Conservation (phyloP, 345 rosid species). For the Physaria fendleri region DNA sequence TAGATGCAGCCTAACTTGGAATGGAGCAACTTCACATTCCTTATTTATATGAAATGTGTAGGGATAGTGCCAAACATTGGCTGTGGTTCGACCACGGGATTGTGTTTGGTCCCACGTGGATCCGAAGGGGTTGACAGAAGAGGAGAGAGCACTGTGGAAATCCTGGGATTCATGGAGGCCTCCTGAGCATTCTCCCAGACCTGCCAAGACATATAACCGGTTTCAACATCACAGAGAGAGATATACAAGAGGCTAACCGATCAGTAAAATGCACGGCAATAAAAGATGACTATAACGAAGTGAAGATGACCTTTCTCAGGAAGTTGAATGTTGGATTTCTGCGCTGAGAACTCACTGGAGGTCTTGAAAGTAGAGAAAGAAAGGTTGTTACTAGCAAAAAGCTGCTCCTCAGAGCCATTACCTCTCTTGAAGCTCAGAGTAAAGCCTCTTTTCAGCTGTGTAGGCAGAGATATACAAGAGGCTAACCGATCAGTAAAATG, state of each 20-base stretch:
- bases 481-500: too few species aligned
- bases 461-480: too few species aligned
- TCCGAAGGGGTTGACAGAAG: slow-evolving; percentile 93
- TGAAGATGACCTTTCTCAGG: slow-evolving; percentile 10
- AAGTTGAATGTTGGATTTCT: slow-evolving; percentile 15
- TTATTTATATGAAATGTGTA: slow-evolving; percentile 16
- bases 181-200: slow-evolving; percentile 46
- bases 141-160: slow-evolving; percentile 96
- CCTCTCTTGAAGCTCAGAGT: slow-evolving; percentile 36
- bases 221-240: background rate
- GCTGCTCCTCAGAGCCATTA: slow-evolving; percentile 37
- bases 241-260: background rate
- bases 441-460: slow-evolving; percentile 38
- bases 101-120: slow-evolving; percentile 36
- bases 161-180: slow-evolving; percentile 57
- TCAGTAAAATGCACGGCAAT: background rate
- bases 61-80: slow-evolving; percentile 21
- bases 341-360: slow-evolving; percentile 33
- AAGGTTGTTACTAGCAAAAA: slow-evolving; percentile 33
- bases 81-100: slow-evolving; percentile 11
- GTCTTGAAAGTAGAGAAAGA: slow-evolving; percentile 27
- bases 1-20: background rate
- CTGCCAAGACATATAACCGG: slow-evolving; percentile 30
- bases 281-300: background rate
- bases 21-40: background rate